phyloP scores from a whole-genome alignment of 257 asterid species.

The Ehretia macrophylla region DNA sequence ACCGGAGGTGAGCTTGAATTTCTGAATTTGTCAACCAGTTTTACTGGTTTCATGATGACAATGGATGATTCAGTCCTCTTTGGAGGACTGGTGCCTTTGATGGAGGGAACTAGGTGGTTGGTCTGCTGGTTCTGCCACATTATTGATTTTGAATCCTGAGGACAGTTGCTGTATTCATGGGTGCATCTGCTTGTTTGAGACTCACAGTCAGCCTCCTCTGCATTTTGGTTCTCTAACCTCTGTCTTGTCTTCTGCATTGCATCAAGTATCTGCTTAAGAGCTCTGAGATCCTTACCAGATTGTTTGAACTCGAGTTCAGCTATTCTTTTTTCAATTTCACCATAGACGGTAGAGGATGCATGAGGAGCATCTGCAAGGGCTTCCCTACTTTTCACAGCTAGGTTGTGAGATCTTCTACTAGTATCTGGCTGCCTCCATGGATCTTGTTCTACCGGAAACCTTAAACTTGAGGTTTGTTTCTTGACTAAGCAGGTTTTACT shows the following conservation, averaged over 20 bases:
- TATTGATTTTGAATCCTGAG: conserved; percentile 20
- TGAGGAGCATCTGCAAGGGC: conserved; percentile 25
- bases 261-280: conserved; percentile 87
- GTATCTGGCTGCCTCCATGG: conserved; percentile 38
- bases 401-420: conserved; percentile 36
- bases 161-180: conserved; percentile 17
- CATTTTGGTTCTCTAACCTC: conserved; percentile 39
- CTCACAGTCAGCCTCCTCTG: conserved; percentile 30
- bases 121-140: conserved; percentile 25
- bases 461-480: conserved; percentile 35
- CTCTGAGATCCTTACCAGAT: conserved; percentile 86
- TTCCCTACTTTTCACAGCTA: conserved; percentile 31
- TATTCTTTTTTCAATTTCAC: conserved; percentile 82
- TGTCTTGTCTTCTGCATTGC: conserved; percentile 75
- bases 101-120: conserved; percentile 27
- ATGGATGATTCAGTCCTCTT: conserved; percentile 37
- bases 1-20: conserved; percentile 25
- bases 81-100: conserved; percentile 12
- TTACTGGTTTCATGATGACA: conserved; percentile 40
- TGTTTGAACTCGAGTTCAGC: conserved; percentile 69
- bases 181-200: conserved; percentile 20
- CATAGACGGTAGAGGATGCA: conserved; percentile 59
- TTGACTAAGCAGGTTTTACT: conserved; percentile 22
- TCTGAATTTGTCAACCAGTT: conserved; percentile 18
- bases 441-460: conserved; percentile 51